phyloP scores from a whole-genome alignment of 225 moss, liverwort and hornwort genomes.

The Thuidium tamariscinum region DNA sequence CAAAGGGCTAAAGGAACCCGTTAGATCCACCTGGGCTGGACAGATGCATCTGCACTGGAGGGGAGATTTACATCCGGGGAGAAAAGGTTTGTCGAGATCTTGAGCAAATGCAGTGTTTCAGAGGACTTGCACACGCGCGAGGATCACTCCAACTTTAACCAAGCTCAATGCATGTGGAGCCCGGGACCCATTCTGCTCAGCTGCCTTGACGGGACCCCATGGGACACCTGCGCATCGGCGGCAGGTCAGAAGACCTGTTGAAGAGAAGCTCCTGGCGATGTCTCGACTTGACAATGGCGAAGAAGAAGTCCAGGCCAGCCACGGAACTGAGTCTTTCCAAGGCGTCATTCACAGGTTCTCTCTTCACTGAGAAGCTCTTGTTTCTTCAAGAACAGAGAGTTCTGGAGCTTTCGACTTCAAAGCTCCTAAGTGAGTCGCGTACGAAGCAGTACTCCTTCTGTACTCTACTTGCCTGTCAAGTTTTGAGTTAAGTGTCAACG shows the following conservation, averaged over 20 bases:
- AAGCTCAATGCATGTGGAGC: slow-evolving; percentile 5
- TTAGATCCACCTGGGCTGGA: background rate
- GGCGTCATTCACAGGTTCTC: background rate
- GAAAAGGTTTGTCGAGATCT: background rate
- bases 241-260: background rate
- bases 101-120: background rate
- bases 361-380: background rate
- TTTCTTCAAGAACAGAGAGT: background rate
- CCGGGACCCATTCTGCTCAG: background rate
- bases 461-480: background rate
- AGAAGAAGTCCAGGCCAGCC: background rate
- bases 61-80: background rate
- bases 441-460: background rate
- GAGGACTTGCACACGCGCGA: background rate
- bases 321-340: background rate
- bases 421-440: background rate
- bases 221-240: background rate
- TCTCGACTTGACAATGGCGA: background rate
- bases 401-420: background rate
- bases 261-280: background rate
- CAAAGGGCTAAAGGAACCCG: background rate
- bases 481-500: background rate
- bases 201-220: background rate
- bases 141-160: background rate
- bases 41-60: slow-evolving; percentile 7